Evolutionary conservation across 2,329 filamentous ascomycete species (phyloP).

Genomic region (Monilinia vaccinii-corymbosi): DNA sequence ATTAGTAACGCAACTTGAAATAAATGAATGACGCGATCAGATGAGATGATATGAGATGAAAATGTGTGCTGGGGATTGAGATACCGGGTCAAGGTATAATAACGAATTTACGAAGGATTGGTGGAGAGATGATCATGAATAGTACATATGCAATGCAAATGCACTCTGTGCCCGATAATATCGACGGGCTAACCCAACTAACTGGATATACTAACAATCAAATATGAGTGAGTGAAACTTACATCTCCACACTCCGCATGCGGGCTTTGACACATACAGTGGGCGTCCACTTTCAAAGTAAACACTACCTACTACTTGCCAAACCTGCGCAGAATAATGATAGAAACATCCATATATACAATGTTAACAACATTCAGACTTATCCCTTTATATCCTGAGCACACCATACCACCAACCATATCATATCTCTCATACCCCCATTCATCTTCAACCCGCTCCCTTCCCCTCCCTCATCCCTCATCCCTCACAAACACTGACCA

Average conservation of each 20-base stretch:
- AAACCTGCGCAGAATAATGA: not conserved
- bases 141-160: not conserved
- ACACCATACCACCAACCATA: not conserved
- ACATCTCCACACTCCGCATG: not conserved
- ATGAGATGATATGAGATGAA: not conserved
- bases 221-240: not conserved
- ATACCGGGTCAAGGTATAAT: not conserved
- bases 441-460: not conserved
- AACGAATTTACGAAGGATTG: not conserved
- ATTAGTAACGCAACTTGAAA: conserved; percentile 14
- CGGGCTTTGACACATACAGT: not conserved
- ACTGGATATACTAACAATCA: not conserved
- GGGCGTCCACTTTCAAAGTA: not conserved
- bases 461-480: not conserved
- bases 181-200: not conserved
- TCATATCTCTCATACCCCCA: not conserved
- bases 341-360: not conserved
- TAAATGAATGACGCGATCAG: not conserved
- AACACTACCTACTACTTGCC: not conserved
- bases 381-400: not conserved
- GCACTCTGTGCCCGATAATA: not conserved
- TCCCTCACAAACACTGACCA: conserved; percentile 16
- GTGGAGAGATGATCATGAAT: too few relatives aligned
- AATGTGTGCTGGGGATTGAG: too few relatives aligned
- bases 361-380: not conserved